Percentiles rank a stretch among this genome's conserved stretches.
These are phyloP conservation scores for Paxillus involutus DNA, from an alignment of 768 basidiomycete genomes.

Conservation along the genomic window DNA sequence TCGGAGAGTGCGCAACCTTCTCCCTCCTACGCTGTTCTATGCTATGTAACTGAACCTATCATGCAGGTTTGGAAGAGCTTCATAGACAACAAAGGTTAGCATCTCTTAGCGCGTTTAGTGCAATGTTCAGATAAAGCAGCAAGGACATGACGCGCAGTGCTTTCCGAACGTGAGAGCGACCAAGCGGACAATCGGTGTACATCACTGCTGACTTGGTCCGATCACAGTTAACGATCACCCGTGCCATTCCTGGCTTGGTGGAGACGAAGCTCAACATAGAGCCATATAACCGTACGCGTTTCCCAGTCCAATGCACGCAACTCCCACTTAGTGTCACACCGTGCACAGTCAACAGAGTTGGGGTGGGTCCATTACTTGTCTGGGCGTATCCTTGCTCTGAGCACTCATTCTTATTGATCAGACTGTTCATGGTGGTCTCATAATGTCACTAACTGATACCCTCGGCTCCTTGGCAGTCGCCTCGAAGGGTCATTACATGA, in stretches of 20 bases:
- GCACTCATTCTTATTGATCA: constrained; percentile 13
- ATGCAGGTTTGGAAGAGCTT: constrained; percentile 78
- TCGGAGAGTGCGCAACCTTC: constrained; percentile 42
- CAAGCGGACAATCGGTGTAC: neutral
- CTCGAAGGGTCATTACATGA: constrained; percentile 81
- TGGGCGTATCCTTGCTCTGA: neutral
- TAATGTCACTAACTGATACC: constrained; percentile 81
- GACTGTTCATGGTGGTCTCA: constrained; percentile 78
- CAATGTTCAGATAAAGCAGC: constrained; percentile 4
- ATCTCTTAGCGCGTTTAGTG: neutral
- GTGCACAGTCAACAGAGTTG: constrained; percentile 72
- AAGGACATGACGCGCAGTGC: constrained; percentile 79
- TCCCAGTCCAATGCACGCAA: neutral
- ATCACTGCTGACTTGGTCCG: constrained; percentile 1
- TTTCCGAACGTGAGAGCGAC: constrained; percentile 64
- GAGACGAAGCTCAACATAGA: constrained; percentile 72
- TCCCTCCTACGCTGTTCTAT: neutral
- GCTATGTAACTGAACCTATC: constrained; percentile 1
- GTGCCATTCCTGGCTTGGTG: constrained; percentile 71
- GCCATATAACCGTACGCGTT: constrained; percentile 63
- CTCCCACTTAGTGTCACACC: neutral
- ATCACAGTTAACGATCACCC: constrained; percentile 58
- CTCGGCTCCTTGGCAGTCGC: constrained; percentile 84
- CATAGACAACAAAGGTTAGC: constrained; percentile 65
- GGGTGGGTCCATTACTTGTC: constrained; percentile 45